These are phyloP conservation scores for Catharanthus roseus DNA, from an alignment of 257 asterid species.

Conservation along the genomic window DNA sequence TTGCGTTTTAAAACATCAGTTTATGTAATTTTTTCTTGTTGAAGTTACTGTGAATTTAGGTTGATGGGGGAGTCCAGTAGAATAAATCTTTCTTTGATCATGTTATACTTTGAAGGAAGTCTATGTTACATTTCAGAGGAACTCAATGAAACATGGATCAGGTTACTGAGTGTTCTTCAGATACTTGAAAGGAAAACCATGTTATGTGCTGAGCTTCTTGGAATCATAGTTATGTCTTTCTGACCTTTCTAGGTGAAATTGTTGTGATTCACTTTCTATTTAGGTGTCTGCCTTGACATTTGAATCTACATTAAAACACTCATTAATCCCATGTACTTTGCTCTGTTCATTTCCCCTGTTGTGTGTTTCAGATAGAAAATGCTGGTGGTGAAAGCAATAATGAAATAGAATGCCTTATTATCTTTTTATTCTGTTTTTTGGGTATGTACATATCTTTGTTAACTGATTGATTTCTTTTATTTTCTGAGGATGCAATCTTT, in stretches of 20 bases:
- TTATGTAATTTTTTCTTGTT: not conserved
- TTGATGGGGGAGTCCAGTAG: not conserved
- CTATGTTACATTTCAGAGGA: not conserved
- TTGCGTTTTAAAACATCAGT: too few relatives aligned
- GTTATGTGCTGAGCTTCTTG: not conserved
- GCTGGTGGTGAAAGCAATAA: not conserved
- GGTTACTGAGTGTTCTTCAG: not conserved
- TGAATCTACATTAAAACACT: not conserved
- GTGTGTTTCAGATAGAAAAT: not conserved
- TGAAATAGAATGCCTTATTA: not conserved
- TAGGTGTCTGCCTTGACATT: not conserved
- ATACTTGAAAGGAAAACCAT: not conserved
- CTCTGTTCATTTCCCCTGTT: not conserved
- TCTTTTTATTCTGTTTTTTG: too few relatives aligned
- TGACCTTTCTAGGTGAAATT: not conserved
- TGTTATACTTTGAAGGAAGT: not conserved
- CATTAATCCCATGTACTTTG: not conserved
- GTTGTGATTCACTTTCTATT: not conserved
- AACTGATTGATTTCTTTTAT: not conserved
- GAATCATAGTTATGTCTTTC: not conserved
- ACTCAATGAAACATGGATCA: not conserved
- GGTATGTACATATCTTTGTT: not conserved
- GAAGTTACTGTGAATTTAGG: not conserved
- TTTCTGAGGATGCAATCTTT: not conserved
- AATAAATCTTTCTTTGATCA: not conserved